A percentile compares a stretch with the other conserved stretches of the same genome.
Conservation (phyloP, 108 stramenopile genomes). For the Conticribra guillardii region DNA sequence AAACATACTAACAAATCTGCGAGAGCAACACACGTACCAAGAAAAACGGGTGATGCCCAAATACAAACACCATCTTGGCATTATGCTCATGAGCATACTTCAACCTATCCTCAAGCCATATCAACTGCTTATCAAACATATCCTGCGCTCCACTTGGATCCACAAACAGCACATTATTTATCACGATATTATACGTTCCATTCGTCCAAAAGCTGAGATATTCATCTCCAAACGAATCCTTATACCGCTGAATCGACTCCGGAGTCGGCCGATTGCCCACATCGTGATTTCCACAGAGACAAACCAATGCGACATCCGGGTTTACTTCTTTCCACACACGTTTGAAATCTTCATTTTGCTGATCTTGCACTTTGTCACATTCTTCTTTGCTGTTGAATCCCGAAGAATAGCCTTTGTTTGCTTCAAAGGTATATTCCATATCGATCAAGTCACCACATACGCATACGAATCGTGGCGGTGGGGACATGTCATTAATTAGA, state of each 20-base stretch:
- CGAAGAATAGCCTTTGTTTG: conserved; percentile 43
- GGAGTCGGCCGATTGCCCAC: conserved; percentile 76
- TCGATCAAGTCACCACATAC: conserved; percentile 79
- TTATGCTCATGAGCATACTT: conserved; percentile 51
- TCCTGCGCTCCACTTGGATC: conserved; percentile 54
- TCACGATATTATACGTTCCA: conserved; percentile 68
- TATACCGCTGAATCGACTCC: conserved; percentile 57
- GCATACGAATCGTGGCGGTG: conserved; percentile 69
- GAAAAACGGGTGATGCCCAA: conserved; percentile 79
- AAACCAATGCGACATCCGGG: conserved; percentile 75
- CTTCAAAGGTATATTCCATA: conserved; percentile 60
- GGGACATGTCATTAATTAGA: conserved; percentile 60
- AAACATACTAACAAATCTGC: no score
- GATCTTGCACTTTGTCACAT: conserved; percentile 67
- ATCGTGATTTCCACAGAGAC: conserved; percentile 87
- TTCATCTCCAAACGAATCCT: conserved; percentile 74
- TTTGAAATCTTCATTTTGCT: conserved; percentile 66
- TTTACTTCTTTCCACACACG: conserved; percentile 53
- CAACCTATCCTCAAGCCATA: conserved; percentile 66
- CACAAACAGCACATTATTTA: conserved; percentile 62
- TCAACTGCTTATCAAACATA: conserved; percentile 56
- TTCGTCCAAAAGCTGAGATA: conserved; percentile 74
- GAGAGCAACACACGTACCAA: no score
- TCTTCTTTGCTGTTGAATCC: conserved; percentile 47
- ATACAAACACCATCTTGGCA: conserved; percentile 65